Base-by-base conservation (phyloP, 164 flowering plant species). In the Santalum album region DNA sequence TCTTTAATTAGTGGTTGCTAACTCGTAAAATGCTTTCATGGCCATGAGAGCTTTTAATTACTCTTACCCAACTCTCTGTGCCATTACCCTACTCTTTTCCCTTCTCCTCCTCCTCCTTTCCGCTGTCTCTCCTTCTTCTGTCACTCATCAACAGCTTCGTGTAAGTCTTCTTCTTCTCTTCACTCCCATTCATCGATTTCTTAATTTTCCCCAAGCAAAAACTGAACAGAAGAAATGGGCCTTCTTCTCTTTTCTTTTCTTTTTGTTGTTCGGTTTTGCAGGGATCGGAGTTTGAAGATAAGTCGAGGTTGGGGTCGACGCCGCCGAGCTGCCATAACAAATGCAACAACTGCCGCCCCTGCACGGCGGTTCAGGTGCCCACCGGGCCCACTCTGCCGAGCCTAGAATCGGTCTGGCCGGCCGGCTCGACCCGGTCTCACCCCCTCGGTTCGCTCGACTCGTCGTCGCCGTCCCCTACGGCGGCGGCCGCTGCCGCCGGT, bases 301-400 rank as follows among this genome's bases (percentile, higher is more conserved):
- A 84, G 44, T 59, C 73, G 20, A 65, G 95, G 53, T 53, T 90
- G 45, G 97, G 95, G 10, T 90, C 97, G n/a, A 81, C 69, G 2
- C 97, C 91, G 20, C 97, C 97, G 39, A 87, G 87, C 59, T 90
- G 97, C 64, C 77, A 82, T 73, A 83, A 80, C 78, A 78, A 79
- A 55, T 90, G 97, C 78, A 81, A 78, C 69, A 64, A 69, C 54
- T 90, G 97, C 55, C 82, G 78, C 56, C 96, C 97, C 14, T 90
- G 97, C 75, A 75, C 72, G 76, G 89, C 97, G 12, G 87, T 74
- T 15, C 94, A 90, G 51, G 89, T 82, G 20, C 92, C 95, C 1
- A 65, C 82, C 0, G 29, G 57, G 6, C 81, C 83, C 49, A 59
- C 58, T 47, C 83, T 29, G 42, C 42, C 1, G 42, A n/a, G n/a